Conservation (phyloP, 805 yeast species). For the Pichia cephalocereana region DNA sequence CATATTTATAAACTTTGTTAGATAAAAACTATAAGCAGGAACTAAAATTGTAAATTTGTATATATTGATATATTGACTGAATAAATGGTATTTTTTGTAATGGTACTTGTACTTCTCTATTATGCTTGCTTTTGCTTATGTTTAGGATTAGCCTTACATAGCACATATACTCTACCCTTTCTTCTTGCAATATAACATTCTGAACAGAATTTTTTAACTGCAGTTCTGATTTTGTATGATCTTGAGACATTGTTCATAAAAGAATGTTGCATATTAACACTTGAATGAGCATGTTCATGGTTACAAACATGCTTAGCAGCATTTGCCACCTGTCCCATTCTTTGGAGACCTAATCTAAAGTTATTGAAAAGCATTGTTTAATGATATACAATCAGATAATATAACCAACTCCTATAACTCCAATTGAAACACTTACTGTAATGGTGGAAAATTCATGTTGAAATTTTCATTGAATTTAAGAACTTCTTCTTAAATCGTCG, state of each 20-base stretch:
- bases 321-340: conserved; percentile 9
- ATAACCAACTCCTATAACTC: no score
- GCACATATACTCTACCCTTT: conserved; percentile 88
- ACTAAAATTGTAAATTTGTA: no score
- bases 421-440: no score
- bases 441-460: background rate
- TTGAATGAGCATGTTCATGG: conserved; percentile 5
- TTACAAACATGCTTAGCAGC: conserved; percentile 5
- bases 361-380: conserved; percentile 16
- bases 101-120: background rate
- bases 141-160: conserved; percentile 86
- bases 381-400: background rate
- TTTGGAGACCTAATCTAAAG: conserved; percentile 21
- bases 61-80: no score
- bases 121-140: conserved; percentile 91
- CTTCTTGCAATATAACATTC: conserved; percentile 91
- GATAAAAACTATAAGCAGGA: conserved; percentile 6
- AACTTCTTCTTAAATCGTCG: background rate
- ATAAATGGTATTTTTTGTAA: background rate
- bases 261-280: conserved; percentile 6
- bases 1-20: background rate
- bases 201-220: conserved; percentile 88
- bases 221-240: conserved; percentile 83
- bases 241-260: conserved; percentile 30
- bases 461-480: no score